Base-by-base conservation (phyloP, 495 filamentous ascomycete species). In the Halenospora varia region DNA sequence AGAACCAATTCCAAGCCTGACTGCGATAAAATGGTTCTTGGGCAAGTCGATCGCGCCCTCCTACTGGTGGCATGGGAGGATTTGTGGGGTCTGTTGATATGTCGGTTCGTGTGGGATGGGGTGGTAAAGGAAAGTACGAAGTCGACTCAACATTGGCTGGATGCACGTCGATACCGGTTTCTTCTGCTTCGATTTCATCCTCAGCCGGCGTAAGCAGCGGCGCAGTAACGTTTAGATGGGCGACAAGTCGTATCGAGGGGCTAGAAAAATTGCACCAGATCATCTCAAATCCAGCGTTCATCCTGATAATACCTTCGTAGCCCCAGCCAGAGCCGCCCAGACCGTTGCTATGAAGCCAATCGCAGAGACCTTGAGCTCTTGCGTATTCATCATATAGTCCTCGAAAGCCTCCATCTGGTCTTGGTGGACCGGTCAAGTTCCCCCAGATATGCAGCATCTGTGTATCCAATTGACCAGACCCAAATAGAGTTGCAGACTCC, bases 221-320 rank as follows among this genome's bases (percentile, higher is more conserved):
- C 3, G 63, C 68, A 11, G 71, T 74, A n/a, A 73, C 65, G 58
- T 73, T 75, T 35, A 74, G 35, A 29, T 69, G 66, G 13, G 67
- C 71, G 18, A 74, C 62, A 53, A 75, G 53, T 42, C 67, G 59
- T 23, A 72, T 46, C 9, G 67, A 70, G 10, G 64, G 62, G 40
- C 66, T 68, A 20, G 46, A 61, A 42, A 75, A 76, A 56, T 76
- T 68, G 55, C 75, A 77, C 70, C 71, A 73, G 23, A 76, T 71
- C 54, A 73, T 57, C 63, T 76, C 73, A 52, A 76, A 77, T 13
- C 73, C 75, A 10, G 75, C 66, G 60, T 76, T 74, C 75, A 77
- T 77, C 56, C 74, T 63, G 35, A 77, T 70, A 46, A 77, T 67
- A 10, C 73, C 75, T 48, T 77, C 72, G 56, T 67, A 70, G 19